A percentile compares a stretch with the other conserved stretches of the same genome.
Evolutionary conservation across 1,139 yeast species (phyloP).

Genomic region (Diutina mesorugosa): DNA sequence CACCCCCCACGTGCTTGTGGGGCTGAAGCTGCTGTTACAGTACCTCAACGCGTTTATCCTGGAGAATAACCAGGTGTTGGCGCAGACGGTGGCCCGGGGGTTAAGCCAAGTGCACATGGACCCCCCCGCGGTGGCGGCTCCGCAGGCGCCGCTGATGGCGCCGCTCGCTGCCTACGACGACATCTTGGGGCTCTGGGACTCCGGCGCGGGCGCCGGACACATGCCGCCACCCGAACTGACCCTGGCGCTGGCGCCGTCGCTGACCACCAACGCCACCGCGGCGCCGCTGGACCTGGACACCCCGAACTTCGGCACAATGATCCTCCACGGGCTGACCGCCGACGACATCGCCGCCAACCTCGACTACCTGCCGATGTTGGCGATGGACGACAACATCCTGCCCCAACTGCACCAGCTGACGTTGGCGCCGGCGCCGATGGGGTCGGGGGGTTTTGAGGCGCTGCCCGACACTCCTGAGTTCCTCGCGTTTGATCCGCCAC

Average conservation of each 20-base stretch:
- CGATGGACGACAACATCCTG: not conserved
- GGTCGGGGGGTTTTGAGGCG: not conserved
- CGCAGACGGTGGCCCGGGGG: not conserved
- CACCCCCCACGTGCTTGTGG: conserved; percentile 43
- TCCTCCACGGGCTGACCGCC: not conserved
- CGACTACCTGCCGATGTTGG: not conserved
- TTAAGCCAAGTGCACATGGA: not conserved
- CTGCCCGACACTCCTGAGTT: not conserved
- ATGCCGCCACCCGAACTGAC: not conserved
- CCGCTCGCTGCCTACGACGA: not conserved
- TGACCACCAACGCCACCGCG: conserved; percentile 1
- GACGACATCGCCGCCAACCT: not conserved
- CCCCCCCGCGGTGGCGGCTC: not conserved
- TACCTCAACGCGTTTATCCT: conserved; percentile 42
- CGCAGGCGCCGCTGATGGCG: not conserved
- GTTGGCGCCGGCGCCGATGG: not conserved
- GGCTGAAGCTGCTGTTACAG: conserved; percentile 36
- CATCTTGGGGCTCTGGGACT: not conserved
- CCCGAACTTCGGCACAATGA: not conserved
- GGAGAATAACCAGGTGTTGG: conserved; percentile 14
- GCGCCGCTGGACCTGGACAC: not conserved
- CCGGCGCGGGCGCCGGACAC: conserved; percentile 1
- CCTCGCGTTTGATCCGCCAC: not conserved
- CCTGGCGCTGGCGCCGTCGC: conserved; percentile 2
- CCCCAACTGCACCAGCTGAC: not conserved